Conservation (phyloP, 2,329 filamentous ascomycete species). For the Lachnellula occidentalis region DNA sequence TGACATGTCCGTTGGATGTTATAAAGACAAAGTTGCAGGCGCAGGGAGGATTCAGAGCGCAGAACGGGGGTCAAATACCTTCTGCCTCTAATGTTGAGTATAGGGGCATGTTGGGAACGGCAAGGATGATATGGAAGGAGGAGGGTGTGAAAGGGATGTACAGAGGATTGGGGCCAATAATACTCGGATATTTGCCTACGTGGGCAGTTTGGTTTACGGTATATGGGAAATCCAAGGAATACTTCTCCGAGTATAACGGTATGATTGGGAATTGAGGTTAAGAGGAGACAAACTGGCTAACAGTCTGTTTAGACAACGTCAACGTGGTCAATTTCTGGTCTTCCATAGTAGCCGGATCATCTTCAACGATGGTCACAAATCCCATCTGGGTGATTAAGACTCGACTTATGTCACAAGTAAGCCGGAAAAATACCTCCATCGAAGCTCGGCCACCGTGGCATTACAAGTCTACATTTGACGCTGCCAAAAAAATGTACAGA, state of each 20-base stretch:
- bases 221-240: constrained; percentile 82
- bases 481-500: constrained; percentile 91
- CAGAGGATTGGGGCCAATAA: constrained; percentile 86
- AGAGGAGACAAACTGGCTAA: constrained; percentile 7
- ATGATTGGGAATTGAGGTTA: constrained; percentile 28
- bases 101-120: constrained; percentile 81
- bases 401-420: constrained; percentile 89
- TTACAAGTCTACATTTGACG: constrained; percentile 84
- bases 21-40: constrained; percentile 98
- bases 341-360: constrained; percentile 83
- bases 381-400: constrained; percentile 99
- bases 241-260: constrained; percentile 63
- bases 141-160: constrained; percentile 91
- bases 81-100: constrained; percentile 54
- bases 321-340: constrained; percentile 81
- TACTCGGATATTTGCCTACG: constrained; percentile 91
- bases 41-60: constrained; percentile 71
- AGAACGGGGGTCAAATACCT: not conserved
- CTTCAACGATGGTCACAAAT: constrained; percentile 90
- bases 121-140: constrained; percentile 75
- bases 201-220: constrained; percentile 98
- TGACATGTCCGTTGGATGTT: constrained; percentile 95
- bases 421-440: constrained; percentile 47
- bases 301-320: constrained; percentile 54
- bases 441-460: constrained; percentile 72